These are phyloP conservation scores for Tolypocladium ovalisporum DNA, from an alignment of 2,329 filamentous ascomycete genomes.

Conservation along the genomic window DNA sequence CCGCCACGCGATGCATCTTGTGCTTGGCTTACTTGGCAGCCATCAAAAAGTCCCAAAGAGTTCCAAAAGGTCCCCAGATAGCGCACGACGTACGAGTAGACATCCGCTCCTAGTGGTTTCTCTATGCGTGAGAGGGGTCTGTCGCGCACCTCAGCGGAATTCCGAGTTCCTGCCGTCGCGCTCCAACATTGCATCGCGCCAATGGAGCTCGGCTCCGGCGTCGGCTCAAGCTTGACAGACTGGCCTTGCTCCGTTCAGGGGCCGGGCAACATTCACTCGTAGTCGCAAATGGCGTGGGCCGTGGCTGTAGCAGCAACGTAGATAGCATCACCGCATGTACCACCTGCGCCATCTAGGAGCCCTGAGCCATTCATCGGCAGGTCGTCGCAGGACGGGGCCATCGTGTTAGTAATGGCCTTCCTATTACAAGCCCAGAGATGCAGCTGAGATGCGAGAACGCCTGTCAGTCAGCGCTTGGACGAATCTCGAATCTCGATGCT, in stretches of 20 bases:
- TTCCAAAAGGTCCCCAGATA: slow-evolving; percentile 1
- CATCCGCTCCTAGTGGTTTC: background rate
- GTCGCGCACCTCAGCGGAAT: background rate
- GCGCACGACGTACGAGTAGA: background rate
- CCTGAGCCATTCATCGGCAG: background rate
- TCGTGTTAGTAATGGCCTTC: background rate
- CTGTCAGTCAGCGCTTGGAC: background rate
- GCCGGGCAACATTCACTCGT: background rate
- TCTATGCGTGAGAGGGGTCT: background rate
- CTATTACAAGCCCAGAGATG: background rate
- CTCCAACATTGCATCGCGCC: background rate
- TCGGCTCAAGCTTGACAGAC: background rate
- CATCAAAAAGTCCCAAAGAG: slow-evolving; percentile 2
- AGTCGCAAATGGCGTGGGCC: background rate
- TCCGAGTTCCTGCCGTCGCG: background rate
- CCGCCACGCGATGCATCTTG: background rate
- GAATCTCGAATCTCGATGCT: background rate
- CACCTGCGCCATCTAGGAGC: background rate
- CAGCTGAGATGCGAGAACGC: background rate
- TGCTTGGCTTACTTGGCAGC: slow-evolving; percentile 5
- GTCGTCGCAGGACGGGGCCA: background rate
- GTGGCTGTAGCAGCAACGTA: background rate
- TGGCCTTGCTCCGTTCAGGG: background rate
- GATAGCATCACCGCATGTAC: background rate
- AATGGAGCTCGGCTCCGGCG: background rate